These are phyloP conservation scores for Immersiporthe knoxdaviesiana DNA, from an alignment of 2,329 filamentous ascomycete species.

Conservation along the genomic window DNA sequence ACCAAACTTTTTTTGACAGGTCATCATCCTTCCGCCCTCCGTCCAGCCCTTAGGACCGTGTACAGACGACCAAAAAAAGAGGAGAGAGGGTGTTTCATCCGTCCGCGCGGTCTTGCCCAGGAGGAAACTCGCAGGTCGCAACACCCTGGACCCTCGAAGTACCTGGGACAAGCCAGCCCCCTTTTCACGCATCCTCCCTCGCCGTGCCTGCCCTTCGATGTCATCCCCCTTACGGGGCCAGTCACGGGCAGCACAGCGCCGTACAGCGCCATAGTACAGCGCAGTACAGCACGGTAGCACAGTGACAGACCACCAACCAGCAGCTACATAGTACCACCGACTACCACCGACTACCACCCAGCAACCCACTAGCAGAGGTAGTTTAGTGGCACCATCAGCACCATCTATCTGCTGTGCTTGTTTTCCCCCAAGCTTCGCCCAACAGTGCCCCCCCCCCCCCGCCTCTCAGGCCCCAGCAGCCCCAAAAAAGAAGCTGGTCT, in stretches of 20 bases:
- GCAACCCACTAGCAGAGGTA: neutral
- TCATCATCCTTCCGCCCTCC: slow-evolving; percentile 4
- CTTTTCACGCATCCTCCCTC: slow-evolving; percentile 16
- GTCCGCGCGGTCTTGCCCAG: slow-evolving; percentile 12
- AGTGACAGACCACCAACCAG: neutral
- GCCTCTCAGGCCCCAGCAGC: neutral
- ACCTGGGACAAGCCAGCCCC: neutral
- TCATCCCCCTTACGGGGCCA: slow-evolving; percentile 1
- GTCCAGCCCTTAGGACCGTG: neutral
- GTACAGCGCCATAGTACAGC: slow-evolving; percentile 2
- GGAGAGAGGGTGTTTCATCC: slow-evolving; percentile 16
- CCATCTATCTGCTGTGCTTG: neutral
- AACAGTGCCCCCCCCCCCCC: neutral
- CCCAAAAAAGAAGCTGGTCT: slow-evolving; percentile 4
- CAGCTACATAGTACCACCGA: too few species aligned
- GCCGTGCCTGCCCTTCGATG: neutral
- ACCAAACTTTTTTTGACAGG: slow-evolving; percentile 5
- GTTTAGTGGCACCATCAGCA: neutral
- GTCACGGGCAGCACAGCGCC: neutral
- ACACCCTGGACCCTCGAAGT: slow-evolving; percentile 8
- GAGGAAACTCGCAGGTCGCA: neutral
- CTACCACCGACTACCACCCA: neutral
- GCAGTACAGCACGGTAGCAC: neutral
- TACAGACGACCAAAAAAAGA: neutral
- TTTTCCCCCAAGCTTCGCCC: neutral